These are phyloP conservation scores for Mimosa bimucronata DNA, from an alignment of 306 rosid genomes.

Conservation along the genomic window DNA sequence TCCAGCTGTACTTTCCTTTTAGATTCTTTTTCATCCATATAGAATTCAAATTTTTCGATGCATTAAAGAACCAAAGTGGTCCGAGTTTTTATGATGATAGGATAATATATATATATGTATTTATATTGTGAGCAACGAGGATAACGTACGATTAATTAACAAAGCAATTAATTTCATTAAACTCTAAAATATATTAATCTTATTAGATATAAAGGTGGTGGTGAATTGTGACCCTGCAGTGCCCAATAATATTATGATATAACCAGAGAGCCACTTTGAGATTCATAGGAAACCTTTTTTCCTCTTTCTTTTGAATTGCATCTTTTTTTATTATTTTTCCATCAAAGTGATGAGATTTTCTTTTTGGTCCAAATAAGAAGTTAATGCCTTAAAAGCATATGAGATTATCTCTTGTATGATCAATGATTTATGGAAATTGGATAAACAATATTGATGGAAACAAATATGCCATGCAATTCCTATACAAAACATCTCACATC, in stretches of 20 bases:
- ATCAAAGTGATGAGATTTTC: background rate
- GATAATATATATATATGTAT: background rate
- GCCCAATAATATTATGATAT: background rate
- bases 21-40: background rate
- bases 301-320: conserved; percentile 15
- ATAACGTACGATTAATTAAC: background rate
- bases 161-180: background rate
- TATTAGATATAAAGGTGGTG: background rate
- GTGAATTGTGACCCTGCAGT: conserved; percentile 29
- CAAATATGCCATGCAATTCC: background rate
- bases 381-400: background rate
- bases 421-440: conserved; percentile 20
- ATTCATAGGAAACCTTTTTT: conserved; percentile 46
- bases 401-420: background rate
- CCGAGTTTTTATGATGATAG: conserved; percentile 49
- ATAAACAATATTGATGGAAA: conserved; percentile 27
- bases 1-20: background rate
- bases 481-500: conserved; percentile 11
- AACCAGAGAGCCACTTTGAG: conserved; percentile 7
- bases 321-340: conserved; percentile 8
- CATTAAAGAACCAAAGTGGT: conserved; percentile 49
- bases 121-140: conserved; percentile 37
- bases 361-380: background rate
- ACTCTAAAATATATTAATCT: background rate
- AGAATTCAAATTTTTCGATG: background rate